These are phyloP conservation scores for Pharus latifolius DNA, from an alignment of 176 grass and related monocot species.

Conservation along the genomic window DNA sequence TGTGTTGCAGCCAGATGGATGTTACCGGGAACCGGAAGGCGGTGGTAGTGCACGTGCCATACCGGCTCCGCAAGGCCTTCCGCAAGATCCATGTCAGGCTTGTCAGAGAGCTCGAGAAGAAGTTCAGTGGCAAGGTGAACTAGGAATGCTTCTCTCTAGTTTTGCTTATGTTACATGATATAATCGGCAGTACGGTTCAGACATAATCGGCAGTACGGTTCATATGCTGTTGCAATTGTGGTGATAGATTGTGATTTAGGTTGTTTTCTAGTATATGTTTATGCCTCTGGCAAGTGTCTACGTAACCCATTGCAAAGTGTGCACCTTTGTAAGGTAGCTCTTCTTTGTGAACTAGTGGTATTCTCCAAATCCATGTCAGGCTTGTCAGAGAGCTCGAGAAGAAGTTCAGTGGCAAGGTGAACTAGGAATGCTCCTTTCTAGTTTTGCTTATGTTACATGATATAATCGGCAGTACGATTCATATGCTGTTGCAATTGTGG, in stretches of 20 bases:
- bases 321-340: too few species aligned
- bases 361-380: constrained; percentile 87
- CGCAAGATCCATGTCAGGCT: constrained; percentile 89
- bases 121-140: constrained; percentile 90
- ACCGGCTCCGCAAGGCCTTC: constrained; percentile 78
- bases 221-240: too few species aligned
- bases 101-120: constrained; percentile 94
- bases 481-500: too few species aligned
- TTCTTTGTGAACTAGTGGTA: too few species aligned
- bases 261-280: too few species aligned
- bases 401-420: constrained; percentile 96
- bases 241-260: too few species aligned
- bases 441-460: neutral
- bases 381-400: constrained; percentile 93
- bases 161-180: neutral
- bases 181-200: too few species aligned
- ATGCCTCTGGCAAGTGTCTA: too few species aligned
- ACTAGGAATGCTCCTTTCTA: neutral
- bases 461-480: too few species aligned
- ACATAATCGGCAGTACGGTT: too few species aligned
- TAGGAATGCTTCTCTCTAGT: neutral
- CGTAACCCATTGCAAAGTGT: too few species aligned
- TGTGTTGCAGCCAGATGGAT: constrained; percentile 56
- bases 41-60: constrained; percentile 79
- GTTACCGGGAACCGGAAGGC: constrained; percentile 75